phyloP scores from a whole-genome alignment of 805 yeast species.

The Maudiozyma bulderi region DNA sequence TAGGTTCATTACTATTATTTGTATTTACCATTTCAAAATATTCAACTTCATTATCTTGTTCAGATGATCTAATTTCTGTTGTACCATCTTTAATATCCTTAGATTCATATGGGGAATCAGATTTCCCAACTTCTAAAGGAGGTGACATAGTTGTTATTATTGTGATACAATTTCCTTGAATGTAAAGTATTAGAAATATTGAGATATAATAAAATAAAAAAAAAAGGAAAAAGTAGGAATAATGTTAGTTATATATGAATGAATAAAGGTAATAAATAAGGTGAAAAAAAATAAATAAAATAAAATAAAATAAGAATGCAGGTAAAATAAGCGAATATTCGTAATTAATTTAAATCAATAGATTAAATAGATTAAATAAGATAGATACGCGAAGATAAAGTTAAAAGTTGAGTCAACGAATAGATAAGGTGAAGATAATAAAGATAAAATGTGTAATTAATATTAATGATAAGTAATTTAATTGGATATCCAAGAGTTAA shows the following conservation, averaged over 20 bases:
- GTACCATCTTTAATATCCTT: conserved; percentile 6
- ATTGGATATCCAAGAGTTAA: too few relatives aligned
- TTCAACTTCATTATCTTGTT: conserved; percentile 20
- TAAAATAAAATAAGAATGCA: too few relatives aligned
- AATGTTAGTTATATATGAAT: neutral
- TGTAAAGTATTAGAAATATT: neutral
- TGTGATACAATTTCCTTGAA: too few relatives aligned
- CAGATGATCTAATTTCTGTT: conserved; percentile 9
- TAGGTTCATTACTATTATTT: neutral
- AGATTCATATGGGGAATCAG: conserved; percentile 4
- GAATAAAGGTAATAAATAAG: neutral
- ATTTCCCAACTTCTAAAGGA: conserved; percentile 2
- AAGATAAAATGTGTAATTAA: neutral
- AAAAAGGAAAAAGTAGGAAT: neutral
- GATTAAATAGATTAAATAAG: neutral
- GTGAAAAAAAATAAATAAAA: neutral
- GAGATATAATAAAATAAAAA: neutral
- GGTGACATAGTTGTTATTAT: neutral
- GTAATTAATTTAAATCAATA: neutral
- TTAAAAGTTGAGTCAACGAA: neutral
- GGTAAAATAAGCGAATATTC: neutral
- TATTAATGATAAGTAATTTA: too few relatives aligned
- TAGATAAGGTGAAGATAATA: neutral
- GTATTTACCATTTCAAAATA: conserved; percentile 12
- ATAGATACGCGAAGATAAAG: too few relatives aligned